phyloP scores from a whole-genome alignment of 2,329 filamentous ascomycete species.

The Fusarium xylarioides region DNA sequence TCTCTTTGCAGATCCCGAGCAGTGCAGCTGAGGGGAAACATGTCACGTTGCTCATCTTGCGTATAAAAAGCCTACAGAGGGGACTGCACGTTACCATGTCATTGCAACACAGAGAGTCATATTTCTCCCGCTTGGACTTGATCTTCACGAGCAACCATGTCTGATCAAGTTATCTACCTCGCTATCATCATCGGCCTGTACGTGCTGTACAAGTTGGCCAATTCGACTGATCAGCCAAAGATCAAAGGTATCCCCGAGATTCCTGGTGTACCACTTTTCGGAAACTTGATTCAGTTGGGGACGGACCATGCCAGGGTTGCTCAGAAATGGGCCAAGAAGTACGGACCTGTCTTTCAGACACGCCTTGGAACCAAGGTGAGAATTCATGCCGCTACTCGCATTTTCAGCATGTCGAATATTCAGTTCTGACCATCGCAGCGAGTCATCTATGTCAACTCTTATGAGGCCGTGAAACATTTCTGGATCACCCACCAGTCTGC shows the following conservation, averaged over 20 bases:
- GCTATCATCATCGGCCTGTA: conserved; percentile 4
- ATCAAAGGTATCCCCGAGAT: conserved; percentile 70
- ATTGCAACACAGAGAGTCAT: neutral
- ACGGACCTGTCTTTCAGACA: conserved; percentile 72
- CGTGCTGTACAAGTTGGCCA: conserved; percentile 45
- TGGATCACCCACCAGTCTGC: conserved; percentile 84
- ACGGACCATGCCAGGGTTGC: conserved; percentile 64
- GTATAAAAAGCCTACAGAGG: neutral
- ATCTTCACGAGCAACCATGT: conserved; percentile 3
- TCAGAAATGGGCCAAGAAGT: conserved; percentile 66
- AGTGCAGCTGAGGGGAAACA: conserved; percentile 4
- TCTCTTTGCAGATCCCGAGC: conserved; percentile 3
- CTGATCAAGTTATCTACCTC: conserved; percentile 21
- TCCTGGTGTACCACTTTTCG: conserved; percentile 69
- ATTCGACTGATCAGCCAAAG: conserved; percentile 64
- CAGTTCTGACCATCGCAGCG: conserved; percentile 51
- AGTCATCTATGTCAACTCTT: conserved; percentile 81
- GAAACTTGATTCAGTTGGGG: conserved; percentile 69
- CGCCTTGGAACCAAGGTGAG: conserved; percentile 72
- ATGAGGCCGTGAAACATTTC: conserved; percentile 75
- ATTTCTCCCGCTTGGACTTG: neutral
- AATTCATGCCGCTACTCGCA: neutral
- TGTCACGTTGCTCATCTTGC: neutral
- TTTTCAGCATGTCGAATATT: rapidly evolving
- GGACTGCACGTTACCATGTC: neutral